Conservation (phyloP, 768 basidiomycete species). For the Kwoniella europaea region DNA sequence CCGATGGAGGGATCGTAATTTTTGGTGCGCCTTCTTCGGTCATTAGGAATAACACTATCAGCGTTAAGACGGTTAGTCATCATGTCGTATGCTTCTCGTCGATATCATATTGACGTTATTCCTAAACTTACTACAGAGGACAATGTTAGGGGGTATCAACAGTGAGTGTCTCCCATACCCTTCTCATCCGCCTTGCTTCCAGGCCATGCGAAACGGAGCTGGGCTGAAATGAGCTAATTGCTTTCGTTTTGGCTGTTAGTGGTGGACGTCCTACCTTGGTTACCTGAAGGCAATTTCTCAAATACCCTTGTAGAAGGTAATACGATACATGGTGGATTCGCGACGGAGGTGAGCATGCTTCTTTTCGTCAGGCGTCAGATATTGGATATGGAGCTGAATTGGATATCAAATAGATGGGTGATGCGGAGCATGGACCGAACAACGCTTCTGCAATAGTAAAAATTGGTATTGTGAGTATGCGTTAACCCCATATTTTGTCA, state of each 20-base stretch:
- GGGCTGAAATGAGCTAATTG: too few species aligned
- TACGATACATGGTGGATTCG: conserved; percentile 48
- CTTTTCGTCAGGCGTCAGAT: not conserved
- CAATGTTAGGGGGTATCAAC: conserved; percentile 52
- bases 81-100: too few species aligned
- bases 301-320: conserved; percentile 41
- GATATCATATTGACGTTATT: not conserved
- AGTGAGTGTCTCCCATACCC: conserved; percentile 12
- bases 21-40: conserved; percentile 50
- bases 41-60: conserved; percentile 52
- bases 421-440: conserved; percentile 35
- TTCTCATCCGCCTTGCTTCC: not conserved
- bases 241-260: conserved; percentile 21
- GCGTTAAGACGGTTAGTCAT: conserved; percentile 40
- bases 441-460: conserved; percentile 50
- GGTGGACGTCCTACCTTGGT: conserved; percentile 52
- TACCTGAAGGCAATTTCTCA: conserved; percentile 47
- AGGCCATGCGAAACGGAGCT: too few species aligned
- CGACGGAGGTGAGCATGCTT: conserved; percentile 34
- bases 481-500: not conserved
- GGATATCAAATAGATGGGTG: conserved; percentile 29
- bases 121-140: conserved; percentile 22
- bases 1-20: conserved; percentile 53
- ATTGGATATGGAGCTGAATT: not conserved
- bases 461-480: conserved; percentile 44